Evolutionary conservation across 2,329 filamentous ascomycete genomes (phyloP), one percentile per base, ranked within the genome.

Genomic region (Trichoderma oligosporum): DNA sequence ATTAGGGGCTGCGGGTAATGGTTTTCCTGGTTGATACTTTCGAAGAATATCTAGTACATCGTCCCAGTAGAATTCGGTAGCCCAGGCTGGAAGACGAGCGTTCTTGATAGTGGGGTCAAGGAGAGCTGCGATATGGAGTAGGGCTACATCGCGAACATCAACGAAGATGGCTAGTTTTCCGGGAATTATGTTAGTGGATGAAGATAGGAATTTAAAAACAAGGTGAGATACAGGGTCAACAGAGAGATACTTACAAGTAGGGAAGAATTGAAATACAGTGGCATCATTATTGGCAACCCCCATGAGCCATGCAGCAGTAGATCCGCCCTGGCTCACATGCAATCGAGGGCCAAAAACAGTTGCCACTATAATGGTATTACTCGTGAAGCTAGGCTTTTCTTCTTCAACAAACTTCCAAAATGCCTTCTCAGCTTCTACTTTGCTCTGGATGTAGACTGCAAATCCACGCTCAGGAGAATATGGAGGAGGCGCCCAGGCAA

Each of bases 401-500:
- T 73, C 66, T 22, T 68, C 59, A 4, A 68, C 56, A 27, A 68
- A 76, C 27, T 70, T 66, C 73, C 72, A 75, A 7, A 69, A 39
- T 4, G 64, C 67, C 48, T 66, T 61, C 61, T 76, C 73, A 0
- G 61, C 64, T 54, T 68, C 61, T 1, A 62, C 56, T 61, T 76
- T 76, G 52, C 68, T 70, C 3, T 72, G 70, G 0, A 57, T 58
- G 47, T 76, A 76, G 3, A 71, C 67, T n/a, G 62, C 62, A 47
- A 24, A 45, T 7, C 12, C 7, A 45, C 25, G 41, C 12, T 45
- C 22, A 2, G 41, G 22, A 12, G 22, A n/a, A n/a, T 41, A 41
- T 6, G 51, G 1, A 39, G 59, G 5, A 1, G 38, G 38, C 6
- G 38, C 38, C 38, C 38, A 41, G 4, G 38, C 38, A 3, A 11